These are phyloP conservation scores for Cyclotella distinguenda DNA, from an alignment of 108 stramenopile species.

Conservation along the genomic window DNA sequence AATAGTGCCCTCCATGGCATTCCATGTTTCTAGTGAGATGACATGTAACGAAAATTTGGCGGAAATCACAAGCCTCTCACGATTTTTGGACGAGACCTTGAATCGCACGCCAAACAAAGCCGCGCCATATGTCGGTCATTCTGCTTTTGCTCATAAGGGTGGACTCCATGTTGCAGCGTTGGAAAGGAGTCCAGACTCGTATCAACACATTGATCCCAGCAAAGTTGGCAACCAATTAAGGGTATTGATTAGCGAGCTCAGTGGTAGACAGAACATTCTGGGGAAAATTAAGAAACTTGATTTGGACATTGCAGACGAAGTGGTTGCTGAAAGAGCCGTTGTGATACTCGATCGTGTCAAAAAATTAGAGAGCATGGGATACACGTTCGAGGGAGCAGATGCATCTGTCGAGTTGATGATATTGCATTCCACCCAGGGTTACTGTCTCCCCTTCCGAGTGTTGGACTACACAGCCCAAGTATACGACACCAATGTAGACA, in stretches of 20 bases:
- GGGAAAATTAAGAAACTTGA: constrained; percentile 81
- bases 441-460: constrained; percentile 87
- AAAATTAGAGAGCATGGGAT: constrained; percentile 83
- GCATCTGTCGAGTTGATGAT: constrained; percentile 92
- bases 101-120: constrained; percentile 71
- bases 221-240: constrained; percentile 85
- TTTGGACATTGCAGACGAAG: constrained; percentile 37
- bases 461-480: constrained; percentile 87
- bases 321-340: constrained; percentile 64
- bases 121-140: constrained; percentile 85
- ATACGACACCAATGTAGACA: constrained; percentile 80
- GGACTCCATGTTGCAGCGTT: constrained; percentile 93
- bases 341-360: constrained; percentile 89
- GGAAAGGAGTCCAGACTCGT: constrained; percentile 76
- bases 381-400: constrained; percentile 95
- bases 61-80: constrained; percentile 76
- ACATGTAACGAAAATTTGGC: constrained; percentile 57
- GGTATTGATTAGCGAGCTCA: constrained; percentile 83
- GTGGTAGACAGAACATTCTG: constrained; percentile 89
- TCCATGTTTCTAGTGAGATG: constrained; percentile 68
- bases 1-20: constrained; percentile 80
- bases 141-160: constrained; percentile 96
- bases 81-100: constrained; percentile 88
- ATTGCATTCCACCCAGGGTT: constrained; percentile 82
- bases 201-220: constrained; percentile 89